Conservation (phyloP, 1,139 yeast genomes). For the Yamadazyma trypodendri region DNA sequence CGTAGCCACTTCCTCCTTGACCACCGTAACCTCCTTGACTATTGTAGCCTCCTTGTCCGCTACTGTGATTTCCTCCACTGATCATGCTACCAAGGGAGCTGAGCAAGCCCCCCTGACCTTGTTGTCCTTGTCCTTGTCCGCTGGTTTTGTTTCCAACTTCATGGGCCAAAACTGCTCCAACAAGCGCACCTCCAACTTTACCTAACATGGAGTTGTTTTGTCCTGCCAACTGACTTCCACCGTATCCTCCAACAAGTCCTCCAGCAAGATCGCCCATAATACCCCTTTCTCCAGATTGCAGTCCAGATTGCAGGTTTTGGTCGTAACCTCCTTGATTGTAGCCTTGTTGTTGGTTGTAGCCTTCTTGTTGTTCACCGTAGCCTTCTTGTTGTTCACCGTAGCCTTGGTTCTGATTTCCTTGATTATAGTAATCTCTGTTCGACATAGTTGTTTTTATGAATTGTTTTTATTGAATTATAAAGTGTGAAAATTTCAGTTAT, state of each 20-base stretch:
- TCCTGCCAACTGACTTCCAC: conserved; percentile 43
- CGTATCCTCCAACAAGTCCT: conserved; percentile 59
- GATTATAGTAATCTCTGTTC: conserved; percentile 59
- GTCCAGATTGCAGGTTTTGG: conserved; percentile 12
- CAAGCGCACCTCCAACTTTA: conserved; percentile 57
- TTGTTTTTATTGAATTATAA: background rate
- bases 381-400: conserved; percentile 14
- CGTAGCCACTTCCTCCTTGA: conserved; percentile 5
- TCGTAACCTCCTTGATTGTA: conserved; percentile 7
- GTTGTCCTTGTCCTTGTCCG: conserved; percentile 12
- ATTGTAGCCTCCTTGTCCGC: conserved; percentile 10
- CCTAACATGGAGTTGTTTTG: conserved; percentile 54
- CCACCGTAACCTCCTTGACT: conserved; percentile 8
- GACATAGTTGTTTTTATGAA: too few species aligned
- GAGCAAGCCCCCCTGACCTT: conserved; percentile 12
- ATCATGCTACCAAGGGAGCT: conserved; percentile 11
- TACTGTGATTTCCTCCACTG: conserved; percentile 15
- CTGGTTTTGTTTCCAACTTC: conserved; percentile 46
- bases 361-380: conserved; percentile 8
- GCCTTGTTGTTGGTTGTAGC: conserved; percentile 14
- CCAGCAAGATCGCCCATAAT: conserved; percentile 54
- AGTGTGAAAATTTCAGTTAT: background rate
- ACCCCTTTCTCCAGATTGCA: conserved; percentile 51
- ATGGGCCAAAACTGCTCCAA: conserved; percentile 61
- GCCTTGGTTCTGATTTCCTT: conserved; percentile 46